These are phyloP conservation scores for Ogataea ramenticola DNA, from an alignment of 805 yeast genomes.

Conservation along the genomic window DNA sequence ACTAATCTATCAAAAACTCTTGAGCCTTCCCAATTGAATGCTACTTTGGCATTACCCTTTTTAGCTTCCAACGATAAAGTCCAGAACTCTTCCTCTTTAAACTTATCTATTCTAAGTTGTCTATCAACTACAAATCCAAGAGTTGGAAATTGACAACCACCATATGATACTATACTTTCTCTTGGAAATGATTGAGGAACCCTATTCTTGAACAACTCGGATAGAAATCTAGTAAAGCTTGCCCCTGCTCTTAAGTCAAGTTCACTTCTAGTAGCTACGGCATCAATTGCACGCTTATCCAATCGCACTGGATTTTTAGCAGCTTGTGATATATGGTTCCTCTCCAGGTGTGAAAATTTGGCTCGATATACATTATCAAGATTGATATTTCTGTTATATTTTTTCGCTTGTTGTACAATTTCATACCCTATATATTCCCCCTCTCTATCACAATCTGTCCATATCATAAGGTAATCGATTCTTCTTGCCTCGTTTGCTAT, in stretches of 20 bases:
- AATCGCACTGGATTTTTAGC: constrained; percentile 60
- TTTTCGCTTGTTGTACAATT: constrained; percentile 60
- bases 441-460: constrained; percentile 99
- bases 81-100: constrained; percentile 81
- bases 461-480: constrained; percentile 68
- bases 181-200: constrained; percentile 21
- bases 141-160: constrained; percentile 95
- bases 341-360: constrained; percentile 79
- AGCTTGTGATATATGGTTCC: constrained; percentile 64
- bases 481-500: constrained; percentile 56
- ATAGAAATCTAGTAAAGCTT: constrained; percentile 77
- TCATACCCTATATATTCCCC: constrained; percentile 93
- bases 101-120: constrained; percentile 63
- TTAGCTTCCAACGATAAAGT: constrained; percentile 45
- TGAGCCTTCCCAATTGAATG: constrained; percentile 66
- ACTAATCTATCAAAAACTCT: constrained; percentile 67
- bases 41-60: constrained; percentile 32
- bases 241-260: constrained; percentile 85
- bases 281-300: constrained; percentile 66
- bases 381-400: constrained; percentile 38
- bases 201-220: constrained; percentile 37
- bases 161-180: constrained; percentile 56
- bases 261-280: constrained; percentile 82
- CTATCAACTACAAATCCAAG: constrained; percentile 94
- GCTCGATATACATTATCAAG: constrained; percentile 61